A percentile compares a stretch with the other conserved stretches of the same genome.
Conservation (phyloP, 805 yeast genomes). For the Ogataea allantospora region DNA sequence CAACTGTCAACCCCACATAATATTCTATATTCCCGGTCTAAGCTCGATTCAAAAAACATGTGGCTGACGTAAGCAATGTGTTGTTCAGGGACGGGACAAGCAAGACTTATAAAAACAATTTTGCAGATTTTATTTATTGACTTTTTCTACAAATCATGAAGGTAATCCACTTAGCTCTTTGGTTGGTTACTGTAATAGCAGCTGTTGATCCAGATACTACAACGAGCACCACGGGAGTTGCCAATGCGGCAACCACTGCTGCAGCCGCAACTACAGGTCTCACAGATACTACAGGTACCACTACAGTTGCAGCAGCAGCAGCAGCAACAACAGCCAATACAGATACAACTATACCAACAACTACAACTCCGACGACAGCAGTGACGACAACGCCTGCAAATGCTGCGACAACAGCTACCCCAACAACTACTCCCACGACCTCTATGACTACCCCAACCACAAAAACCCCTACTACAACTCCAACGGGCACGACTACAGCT, state of each 20-base stretch:
- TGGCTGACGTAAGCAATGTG: background rate
- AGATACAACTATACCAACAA: constrained; percentile 6
- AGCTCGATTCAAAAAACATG: background rate
- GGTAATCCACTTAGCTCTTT: constrained; percentile 7
- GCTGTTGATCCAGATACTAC: constrained; percentile 19
- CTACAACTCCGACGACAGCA: constrained; percentile 3
- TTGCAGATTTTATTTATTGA: constrained; percentile 4
- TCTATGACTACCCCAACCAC: constrained; percentile 28
- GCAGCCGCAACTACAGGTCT: constrained; percentile 7
- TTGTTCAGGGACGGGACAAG: too few relatives aligned
- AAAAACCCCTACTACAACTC: constrained; percentile 14
- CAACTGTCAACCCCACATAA: background rate
- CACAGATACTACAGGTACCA: constrained; percentile 2
- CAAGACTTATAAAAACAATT: constrained; percentile 2
- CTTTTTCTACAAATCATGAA: constrained; percentile 11
- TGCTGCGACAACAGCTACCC: constrained; percentile 9
- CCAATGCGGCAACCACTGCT: constrained; percentile 19
- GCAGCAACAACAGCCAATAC: constrained; percentile 10
- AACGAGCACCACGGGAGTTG: constrained; percentile 11
- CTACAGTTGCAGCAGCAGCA: constrained; percentile 1
- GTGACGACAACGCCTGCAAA: constrained; percentile 9
- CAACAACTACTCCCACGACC: constrained; percentile 22
- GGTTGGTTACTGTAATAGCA: constrained; percentile 7
- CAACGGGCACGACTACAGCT: constrained; percentile 2
- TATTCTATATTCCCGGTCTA: background rate